Conservation (phyloP, 768 basidiomycete species). For the Tricholoma matsutake region DNA sequence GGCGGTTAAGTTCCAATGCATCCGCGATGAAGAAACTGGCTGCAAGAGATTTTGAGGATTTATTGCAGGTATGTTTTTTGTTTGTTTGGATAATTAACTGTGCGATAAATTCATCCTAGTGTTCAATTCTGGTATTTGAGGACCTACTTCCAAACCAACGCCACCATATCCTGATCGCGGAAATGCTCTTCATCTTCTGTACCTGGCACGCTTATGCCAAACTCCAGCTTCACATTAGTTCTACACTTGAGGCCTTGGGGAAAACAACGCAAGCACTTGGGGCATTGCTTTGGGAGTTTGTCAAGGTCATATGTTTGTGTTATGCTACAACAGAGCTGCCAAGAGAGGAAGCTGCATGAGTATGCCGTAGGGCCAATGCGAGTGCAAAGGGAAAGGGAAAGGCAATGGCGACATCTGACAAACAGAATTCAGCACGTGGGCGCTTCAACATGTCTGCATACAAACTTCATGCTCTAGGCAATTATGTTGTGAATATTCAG, state of each 20-base stretch:
- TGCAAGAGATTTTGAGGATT: conserved; percentile 27
- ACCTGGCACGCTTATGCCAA: conserved; percentile 12
- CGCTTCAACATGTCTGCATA: conserved; percentile 5
- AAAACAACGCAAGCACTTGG: neutral
- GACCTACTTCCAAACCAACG: conserved; percentile 4
- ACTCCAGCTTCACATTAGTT: conserved; percentile 7
- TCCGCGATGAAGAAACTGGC: conserved; percentile 19
- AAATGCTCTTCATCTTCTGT: conserved; percentile 6
- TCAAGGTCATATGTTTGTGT: neutral
- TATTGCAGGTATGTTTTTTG: conserved; percentile 21
- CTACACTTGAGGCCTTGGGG: conserved; percentile 5
- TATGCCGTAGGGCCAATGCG: neutral
- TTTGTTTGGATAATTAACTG: neutral
- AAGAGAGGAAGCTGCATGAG: conserved; percentile 4
- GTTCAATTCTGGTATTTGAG: conserved; percentile 6
- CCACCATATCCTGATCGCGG: conserved; percentile 2
- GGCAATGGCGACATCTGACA: neutral
- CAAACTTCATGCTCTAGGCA: conserved; percentile 12
- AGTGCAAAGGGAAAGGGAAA: no score
- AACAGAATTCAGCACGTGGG: neutral
- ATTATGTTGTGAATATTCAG: conserved; percentile 9
- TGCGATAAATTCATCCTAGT: conserved; percentile 2
- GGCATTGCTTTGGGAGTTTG: neutral
- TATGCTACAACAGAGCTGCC: conserved; percentile 7
- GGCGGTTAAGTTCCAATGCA: conserved; percentile 19